These are phyloP conservation scores for Peronosclerospora sorghi DNA, from an alignment of 352 stramenopile genomes.

Conservation along the genomic window DNA sequence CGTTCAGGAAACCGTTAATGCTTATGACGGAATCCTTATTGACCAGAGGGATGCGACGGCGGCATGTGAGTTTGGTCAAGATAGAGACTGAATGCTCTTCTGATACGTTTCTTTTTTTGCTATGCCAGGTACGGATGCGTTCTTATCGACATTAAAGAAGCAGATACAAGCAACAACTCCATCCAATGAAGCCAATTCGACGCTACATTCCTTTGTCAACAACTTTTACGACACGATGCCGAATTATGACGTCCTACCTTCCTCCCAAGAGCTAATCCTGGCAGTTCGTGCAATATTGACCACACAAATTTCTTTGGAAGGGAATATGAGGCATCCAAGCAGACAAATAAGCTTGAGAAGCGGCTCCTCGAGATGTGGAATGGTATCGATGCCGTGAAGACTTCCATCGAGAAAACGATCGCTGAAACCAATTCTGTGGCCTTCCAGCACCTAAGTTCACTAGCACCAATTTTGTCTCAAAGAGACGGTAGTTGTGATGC, in stretches of 20 bases:
- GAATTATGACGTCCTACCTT: too few species aligned
- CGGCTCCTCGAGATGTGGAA: constrained; percentile 21
- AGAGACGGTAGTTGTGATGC: constrained; percentile 10
- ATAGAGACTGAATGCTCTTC: too few species aligned
- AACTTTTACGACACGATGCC: constrained; percentile 20
- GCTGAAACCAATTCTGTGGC: constrained; percentile 4
- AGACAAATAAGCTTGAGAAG: constrained; percentile 16
- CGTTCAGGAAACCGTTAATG: too few species aligned
- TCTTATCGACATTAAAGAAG: too few species aligned
- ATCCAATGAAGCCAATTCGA: too few species aligned
- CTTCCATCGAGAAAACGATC: constrained; percentile 18
- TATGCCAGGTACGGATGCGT: too few species aligned
- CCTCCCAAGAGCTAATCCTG: too few species aligned
- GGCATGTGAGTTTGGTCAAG: too few species aligned
- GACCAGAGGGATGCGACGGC: too few species aligned
- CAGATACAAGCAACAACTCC: too few species aligned
- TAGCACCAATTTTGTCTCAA: constrained; percentile 14
- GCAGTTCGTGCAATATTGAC: constrained; percentile 21
- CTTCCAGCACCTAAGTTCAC: constrained; percentile 13
- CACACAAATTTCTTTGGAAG: constrained; percentile 9
- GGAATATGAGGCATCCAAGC: constrained; percentile 10
- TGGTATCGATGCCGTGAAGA: constrained; percentile 17
- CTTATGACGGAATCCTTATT: too few species aligned
- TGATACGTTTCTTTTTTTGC: too few species aligned
- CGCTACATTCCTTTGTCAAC: constrained; percentile 15